Conservation (phyloP, 2,329 filamentous ascomycete species). For the Colletotrichum coccodes region DNA sequence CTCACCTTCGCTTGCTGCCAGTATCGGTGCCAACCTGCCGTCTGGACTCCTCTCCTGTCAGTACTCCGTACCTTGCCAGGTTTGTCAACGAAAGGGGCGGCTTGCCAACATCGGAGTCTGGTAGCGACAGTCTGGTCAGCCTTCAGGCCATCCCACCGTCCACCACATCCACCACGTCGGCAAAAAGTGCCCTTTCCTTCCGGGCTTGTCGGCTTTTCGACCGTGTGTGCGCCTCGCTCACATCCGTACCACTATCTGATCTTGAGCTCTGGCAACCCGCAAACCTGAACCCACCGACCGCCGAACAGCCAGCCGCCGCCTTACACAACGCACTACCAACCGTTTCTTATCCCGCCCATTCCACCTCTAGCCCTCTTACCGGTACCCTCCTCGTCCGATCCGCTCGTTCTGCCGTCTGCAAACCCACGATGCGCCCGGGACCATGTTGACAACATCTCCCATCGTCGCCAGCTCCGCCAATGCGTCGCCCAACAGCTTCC, state of each 20-base stretch:
- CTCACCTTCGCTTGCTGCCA: background rate
- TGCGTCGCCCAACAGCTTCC: constrained; percentile 61
- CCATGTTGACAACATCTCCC: constrained; percentile 70
- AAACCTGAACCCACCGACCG: constrained; percentile 14
- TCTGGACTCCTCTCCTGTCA: background rate
- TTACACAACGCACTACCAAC: background rate
- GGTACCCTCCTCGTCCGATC: constrained; percentile 7
- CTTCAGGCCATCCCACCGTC: background rate
- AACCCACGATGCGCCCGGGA: constrained; percentile 58
- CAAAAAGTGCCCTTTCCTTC: constrained; percentile 6
- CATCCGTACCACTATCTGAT: constrained; percentile 13
- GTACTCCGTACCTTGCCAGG: background rate
- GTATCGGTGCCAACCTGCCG: background rate
- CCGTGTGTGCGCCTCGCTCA: background rate
- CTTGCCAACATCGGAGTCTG: background rate
- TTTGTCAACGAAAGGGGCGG: background rate
- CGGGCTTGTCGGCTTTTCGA: constrained; percentile 17
- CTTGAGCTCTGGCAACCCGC: constrained; percentile 25
- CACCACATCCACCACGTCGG: constrained; percentile 3
- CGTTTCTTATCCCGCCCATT: background rate
- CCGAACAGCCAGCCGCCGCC: background rate
- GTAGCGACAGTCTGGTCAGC: background rate
- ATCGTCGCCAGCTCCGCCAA: constrained; percentile 60
- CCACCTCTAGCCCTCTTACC: background rate
- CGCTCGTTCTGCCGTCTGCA: background rate